Base-by-base conservation (phyloP, 208 protist species). In the Lotmaria passim region DNA sequence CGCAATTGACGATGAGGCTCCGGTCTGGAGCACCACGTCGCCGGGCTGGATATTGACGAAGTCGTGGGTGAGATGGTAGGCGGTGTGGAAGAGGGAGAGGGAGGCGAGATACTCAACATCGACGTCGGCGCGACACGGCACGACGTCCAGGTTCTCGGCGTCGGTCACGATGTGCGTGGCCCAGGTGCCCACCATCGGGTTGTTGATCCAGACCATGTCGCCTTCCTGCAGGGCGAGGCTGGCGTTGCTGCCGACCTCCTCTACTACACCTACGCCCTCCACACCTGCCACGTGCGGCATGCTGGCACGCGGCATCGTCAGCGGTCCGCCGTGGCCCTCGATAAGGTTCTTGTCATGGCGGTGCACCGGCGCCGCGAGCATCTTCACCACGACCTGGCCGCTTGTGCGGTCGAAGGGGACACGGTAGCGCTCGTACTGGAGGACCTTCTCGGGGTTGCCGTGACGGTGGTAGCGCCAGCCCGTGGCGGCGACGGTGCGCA, bases 271-370 rank as follows among this genome's bases (percentile, higher is more conserved):
- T 10, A 99, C 94, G 63, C 98, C 98, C 75, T 99, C 98, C 30
- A 92, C 93, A 33, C 98, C 96, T 41, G 82, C 96, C 21, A 98
- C 81, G 14, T 78, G 79, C 24, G 86, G 83, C 10, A 87, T 66
- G 57, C 57, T 50, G 21, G 33, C 28, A 19, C 31, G 46, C 12
- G 39, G 30, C 41, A 79, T 66, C 17, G 61, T 70, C 4, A 84
- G 28, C 3, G 81, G 82, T 0, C 80, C 86, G 56, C 92, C 94
- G 33, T 87, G 78, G 7, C 98, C 98, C 52, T 98, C 83, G 59
- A 99, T 93, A 31, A 98, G 76, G 74, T 97, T 98, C 58, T 98
- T 91, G 75, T 99, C 98, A 11, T 98, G 93, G 44, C 95, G 93
- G 73, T 99, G 98, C 24, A 99, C 95, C 26, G 98, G 97, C 6